Conservation (phyloP, 2,329 filamentous ascomycete species). For the Aspergillus carbonarius region DNA sequence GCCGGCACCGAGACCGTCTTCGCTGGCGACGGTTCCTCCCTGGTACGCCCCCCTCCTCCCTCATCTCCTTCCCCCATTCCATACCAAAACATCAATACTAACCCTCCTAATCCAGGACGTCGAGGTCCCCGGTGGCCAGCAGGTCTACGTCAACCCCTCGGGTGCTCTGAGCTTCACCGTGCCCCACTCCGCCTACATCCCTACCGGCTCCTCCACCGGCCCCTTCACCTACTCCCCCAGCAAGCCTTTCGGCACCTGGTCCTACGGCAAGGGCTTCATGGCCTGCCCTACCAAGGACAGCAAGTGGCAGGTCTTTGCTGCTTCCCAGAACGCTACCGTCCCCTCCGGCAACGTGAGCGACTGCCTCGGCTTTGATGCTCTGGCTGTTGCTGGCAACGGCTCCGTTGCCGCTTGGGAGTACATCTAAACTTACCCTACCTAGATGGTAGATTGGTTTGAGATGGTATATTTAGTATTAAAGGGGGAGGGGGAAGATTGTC, state of each 20-base stretch:
- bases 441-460: not conserved
- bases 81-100: not conserved
- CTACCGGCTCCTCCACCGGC: conserved; percentile 51
- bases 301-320: conserved; percentile 45
- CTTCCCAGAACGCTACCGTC: conserved; percentile 41
- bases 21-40: conserved; percentile 36
- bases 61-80: not conserved
- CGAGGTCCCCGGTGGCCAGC: conserved; percentile 63
- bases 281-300: conserved; percentile 40
- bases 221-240: conserved; percentile 48
- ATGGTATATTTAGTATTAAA: not conserved
- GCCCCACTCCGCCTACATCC: conserved; percentile 56
- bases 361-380: conserved; percentile 42
- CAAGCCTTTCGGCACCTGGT: conserved; percentile 29
- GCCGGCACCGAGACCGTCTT: conserved; percentile 50
- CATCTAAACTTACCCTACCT: conserved; percentile 22
- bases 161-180: conserved; percentile 59
- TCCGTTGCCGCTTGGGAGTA: conserved; percentile 44
- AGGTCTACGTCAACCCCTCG: conserved; percentile 56
- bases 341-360: conserved; percentile 38
- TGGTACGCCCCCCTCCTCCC: conserved; percentile 31
- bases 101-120: conserved; percentile 40
- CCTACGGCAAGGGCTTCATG: conserved; percentile 43
- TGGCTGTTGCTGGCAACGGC: conserved; percentile 30
- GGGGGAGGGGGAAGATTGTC: no score